Base-by-base conservation (phyloP, 495 filamentous ascomycete species). In the Penicillium mononematosum region DNA sequence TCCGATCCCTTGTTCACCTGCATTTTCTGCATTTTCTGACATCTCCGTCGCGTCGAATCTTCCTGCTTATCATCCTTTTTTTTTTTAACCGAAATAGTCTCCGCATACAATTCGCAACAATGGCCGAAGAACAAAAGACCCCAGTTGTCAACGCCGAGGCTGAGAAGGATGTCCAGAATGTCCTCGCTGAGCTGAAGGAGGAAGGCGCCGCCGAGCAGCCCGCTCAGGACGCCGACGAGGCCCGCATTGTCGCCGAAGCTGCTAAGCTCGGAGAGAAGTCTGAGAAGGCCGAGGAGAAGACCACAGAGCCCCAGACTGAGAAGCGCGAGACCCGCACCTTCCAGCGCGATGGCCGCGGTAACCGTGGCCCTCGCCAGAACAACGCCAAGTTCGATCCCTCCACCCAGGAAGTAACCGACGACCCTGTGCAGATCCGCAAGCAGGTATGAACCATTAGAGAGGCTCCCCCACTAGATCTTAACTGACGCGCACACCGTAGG, bases 381-480 rank as follows among this genome's bases (percentile, higher is more conserved):
- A 82, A 83, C 62, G 72, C 68, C 64, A 89, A 87, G 69, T 90
- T 84, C 57, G 86, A 93, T 63, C 80, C 86, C 24, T 79, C 79
- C 31, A 67, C 73, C 17, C 81, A 83, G 55, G 75, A 83, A 43
- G 83, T 85, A 59, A 86, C 84, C 19, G 81, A 86, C 50, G 89
- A 96, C 66, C 87, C 88, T 3, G 80, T 79, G 29, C 80, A 87
- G 67, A 94, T 96, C 61, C 85, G 90, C 55, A 87, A 87, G 60
- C 90, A 95, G 78, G 88, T 89, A 44, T 45, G 55, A 38, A 38
- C 38, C 10, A 42, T 47, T 27, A 4, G 16, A 24, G 25, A 11
- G 17, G 1, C 50, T 39, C 45, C 22, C 5, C 43, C n/a, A 1
- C 5, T 16, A 25, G 12, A 20, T 19, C 17, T 31, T 12, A 45